Conservation (phyloP, 805 yeast species). For the Barnettozyma sucrosica region DNA sequence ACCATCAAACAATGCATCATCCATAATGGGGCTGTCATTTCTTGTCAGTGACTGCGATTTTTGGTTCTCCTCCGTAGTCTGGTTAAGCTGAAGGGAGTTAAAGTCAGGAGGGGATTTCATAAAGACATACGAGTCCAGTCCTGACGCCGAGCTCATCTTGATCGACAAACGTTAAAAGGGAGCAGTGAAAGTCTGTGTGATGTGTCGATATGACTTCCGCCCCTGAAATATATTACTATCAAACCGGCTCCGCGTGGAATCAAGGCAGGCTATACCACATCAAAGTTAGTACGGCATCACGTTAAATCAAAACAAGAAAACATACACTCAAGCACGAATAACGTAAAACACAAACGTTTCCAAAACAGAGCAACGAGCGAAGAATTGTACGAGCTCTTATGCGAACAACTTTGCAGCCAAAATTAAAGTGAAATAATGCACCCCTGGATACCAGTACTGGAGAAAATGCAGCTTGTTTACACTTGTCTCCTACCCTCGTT, state of each 20-base stretch:
- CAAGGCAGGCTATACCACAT: not conserved
- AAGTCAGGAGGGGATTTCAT: constrained; percentile 1
- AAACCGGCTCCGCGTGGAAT: not conserved
- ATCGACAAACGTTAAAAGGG: not conserved
- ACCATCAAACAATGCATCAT: not conserved
- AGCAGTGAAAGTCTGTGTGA: not conserved
- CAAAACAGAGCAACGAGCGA: not conserved
- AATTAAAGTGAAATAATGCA: not conserved
- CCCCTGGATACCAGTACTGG: not conserved
- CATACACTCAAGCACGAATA: not conserved
- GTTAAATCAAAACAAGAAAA: not conserved
- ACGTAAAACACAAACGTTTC: not conserved
- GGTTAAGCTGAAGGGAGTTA: not conserved
- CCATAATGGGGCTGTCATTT: not conserved
- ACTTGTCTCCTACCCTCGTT: not conserved
- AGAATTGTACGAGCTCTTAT: not conserved
- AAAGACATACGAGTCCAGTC: constrained; percentile 2
- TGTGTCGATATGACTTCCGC: constrained; percentile 1
- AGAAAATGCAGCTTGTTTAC: not conserved
- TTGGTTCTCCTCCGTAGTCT: not conserved
- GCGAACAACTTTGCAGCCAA: not conserved
- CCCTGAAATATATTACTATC: not conserved
- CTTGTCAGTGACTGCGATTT: not conserved
- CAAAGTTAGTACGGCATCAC: not conserved
- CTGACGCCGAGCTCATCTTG: not conserved